Conservation (phyloP, 495 filamentous ascomycete species). For the Clavariopsis aquatica region DNA sequence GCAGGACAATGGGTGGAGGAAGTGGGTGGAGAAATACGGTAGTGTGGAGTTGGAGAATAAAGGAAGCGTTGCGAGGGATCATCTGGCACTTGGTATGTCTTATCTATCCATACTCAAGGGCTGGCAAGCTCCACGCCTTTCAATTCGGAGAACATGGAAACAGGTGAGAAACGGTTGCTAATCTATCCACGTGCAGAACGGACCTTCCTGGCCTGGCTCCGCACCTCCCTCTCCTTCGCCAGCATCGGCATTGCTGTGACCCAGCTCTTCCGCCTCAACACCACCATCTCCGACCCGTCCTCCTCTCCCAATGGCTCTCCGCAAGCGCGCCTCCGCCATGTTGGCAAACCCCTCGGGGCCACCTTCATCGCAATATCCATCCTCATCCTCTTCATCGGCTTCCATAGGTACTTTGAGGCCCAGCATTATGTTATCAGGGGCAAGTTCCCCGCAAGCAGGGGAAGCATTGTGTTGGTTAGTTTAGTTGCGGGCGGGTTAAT, state of each 20-base stretch:
- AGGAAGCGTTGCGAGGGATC: slow-evolving; percentile 91
- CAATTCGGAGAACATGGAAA: too few species aligned
- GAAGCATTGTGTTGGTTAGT: slow-evolving; percentile 77
- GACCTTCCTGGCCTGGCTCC: slow-evolving; percentile 95
- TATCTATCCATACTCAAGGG: too few species aligned
- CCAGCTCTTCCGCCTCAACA: slow-evolving; percentile 93
- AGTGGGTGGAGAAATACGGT: slow-evolving; percentile 67
- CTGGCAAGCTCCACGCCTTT: too few species aligned
- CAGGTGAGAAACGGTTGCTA: not conserved
- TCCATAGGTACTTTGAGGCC: slow-evolving; percentile 66
- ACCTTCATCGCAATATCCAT: slow-evolving; percentile 90
- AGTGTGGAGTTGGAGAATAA: slow-evolving; percentile 94
- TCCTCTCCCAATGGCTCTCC: slow-evolving; percentile 23
- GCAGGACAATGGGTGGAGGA: slow-evolving; percentile 48
- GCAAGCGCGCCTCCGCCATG: slow-evolving; percentile 57
- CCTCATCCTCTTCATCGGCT: slow-evolving; percentile 78
- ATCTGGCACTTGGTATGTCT: slow-evolving; percentile 81
- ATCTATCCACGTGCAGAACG: slow-evolving; percentile 61
- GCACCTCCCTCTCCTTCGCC: slow-evolving; percentile 93
- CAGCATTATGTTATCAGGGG: slow-evolving; percentile 90
- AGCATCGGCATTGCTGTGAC: slow-evolving; percentile 96
- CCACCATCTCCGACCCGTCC: slow-evolving; percentile 50
- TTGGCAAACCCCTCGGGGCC: slow-evolving; percentile 91
- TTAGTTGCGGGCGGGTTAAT: slow-evolving; percentile 54
- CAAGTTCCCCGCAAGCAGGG: slow-evolving; percentile 90